A percentile compares a stretch with the other conserved stretches of the same genome.
phyloP scores from a whole-genome alignment of 192 early-diverging fungal genomes.

The Podila epigama region DNA sequence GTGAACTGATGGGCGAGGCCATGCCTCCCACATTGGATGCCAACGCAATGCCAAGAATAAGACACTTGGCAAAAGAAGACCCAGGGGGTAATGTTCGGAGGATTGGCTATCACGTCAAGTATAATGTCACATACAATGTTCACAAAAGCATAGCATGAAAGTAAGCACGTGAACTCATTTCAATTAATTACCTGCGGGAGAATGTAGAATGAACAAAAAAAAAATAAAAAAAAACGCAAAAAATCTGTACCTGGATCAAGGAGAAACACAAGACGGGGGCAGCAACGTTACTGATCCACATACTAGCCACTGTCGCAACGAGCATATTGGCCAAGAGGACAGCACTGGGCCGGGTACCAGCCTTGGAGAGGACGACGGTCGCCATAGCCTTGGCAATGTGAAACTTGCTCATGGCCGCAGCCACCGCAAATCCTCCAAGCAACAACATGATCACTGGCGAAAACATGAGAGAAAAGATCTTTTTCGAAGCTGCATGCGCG shows the following conservation, averaged over 20 bases:
- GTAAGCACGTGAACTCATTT: background rate
- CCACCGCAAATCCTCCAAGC: conserved; percentile 93
- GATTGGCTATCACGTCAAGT: conserved; percentile 85
- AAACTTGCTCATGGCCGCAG: conserved; percentile 94
- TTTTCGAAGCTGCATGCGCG: conserved; percentile 81
- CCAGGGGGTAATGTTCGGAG: conserved; percentile 86
- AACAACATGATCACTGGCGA: conserved; percentile 96
- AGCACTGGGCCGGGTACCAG: conserved; percentile 83
- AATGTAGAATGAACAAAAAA: background rate
- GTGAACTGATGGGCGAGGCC: conserved; percentile 95
- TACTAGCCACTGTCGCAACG: conserved; percentile 95
- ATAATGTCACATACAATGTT: too few species aligned
- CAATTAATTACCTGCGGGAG: background rate
- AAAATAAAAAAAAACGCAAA: background rate
- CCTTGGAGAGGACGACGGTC: conserved; percentile 85
- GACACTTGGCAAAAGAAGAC: conserved; percentile 81
- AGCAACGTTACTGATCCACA: conserved; percentile 99
- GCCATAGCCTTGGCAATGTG: conserved; percentile 93
- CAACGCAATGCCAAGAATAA: conserved; percentile 96
- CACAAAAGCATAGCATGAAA: background rate
- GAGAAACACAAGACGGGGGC: conserved; percentile 97
- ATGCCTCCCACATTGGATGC: conserved; percentile 97
- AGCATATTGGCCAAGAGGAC: conserved; percentile 95
- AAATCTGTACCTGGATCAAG: conserved; percentile 71
- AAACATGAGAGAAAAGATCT: conserved; percentile 93